Conservation (phyloP, 2,329 filamentous ascomycete species). For the Exophiala dermatitidis region DNA sequence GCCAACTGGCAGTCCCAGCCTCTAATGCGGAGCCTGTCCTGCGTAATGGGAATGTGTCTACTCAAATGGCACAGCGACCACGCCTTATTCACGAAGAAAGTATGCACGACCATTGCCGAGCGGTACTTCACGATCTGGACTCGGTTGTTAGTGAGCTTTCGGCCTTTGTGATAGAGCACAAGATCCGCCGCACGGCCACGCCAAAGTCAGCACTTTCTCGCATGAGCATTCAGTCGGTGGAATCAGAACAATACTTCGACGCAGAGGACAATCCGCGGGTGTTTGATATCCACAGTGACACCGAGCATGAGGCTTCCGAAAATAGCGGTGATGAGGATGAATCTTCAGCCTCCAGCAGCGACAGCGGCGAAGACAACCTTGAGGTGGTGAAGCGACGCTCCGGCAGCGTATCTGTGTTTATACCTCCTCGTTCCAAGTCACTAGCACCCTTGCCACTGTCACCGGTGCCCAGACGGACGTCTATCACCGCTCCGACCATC, state of each 20-base stretch:
- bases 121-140: slow-evolving; percentile 78
- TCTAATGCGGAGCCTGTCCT: slow-evolving; percentile 30
- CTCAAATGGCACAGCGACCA: not conserved
- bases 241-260: slow-evolving; percentile 89
- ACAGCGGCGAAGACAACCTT: slow-evolving; percentile 44
- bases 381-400: slow-evolving; percentile 29
- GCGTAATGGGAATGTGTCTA: slow-evolving; percentile 19
- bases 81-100: slow-evolving; percentile 48
- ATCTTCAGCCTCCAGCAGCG: slow-evolving; percentile 59
- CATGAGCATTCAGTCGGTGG: slow-evolving; percentile 72
- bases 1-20: slow-evolving; percentile 46
- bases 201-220: slow-evolving; percentile 49
- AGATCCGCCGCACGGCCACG: slow-evolving; percentile 59
- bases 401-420: slow-evolving; percentile 48
- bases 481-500: slow-evolving; percentile 66
- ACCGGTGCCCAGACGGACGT: slow-evolving; percentile 58
- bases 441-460: slow-evolving; percentile 70
- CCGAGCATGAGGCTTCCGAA: slow-evolving; percentile 55
- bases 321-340: slow-evolving; percentile 43
- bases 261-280: slow-evolving; percentile 66
- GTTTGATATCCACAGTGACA: slow-evolving; percentile 65
- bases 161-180: slow-evolving; percentile 66
- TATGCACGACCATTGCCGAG: slow-evolving; percentile 74
- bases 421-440: slow-evolving; percentile 67
- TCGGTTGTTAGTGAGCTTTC: slow-evolving; percentile 76